A percentile compares a stretch with the other conserved stretches of the same genome.
Conservation (phyloP, 352 stramenopile species). For the Globisporangium radiosum region DNA sequence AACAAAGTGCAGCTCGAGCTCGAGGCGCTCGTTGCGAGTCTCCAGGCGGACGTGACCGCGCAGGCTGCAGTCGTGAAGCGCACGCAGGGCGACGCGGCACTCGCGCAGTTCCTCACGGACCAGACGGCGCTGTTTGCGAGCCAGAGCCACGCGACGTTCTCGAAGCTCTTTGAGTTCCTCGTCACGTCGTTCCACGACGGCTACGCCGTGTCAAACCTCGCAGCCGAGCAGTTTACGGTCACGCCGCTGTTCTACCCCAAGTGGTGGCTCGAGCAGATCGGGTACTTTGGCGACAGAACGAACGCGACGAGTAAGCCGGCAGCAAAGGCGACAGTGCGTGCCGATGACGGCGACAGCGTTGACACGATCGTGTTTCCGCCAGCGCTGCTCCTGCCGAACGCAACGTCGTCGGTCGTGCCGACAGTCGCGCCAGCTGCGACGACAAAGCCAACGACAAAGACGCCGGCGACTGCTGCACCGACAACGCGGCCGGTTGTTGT, state of each 20-base stretch:
- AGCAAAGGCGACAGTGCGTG: conserved; percentile 3
- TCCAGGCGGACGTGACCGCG: conserved; percentile 26
- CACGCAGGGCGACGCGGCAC: conserved; percentile 27
- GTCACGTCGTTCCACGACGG: conserved; percentile 80
- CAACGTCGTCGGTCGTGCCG: neutral
- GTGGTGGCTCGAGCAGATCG: conserved; percentile 77
- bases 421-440: conserved; percentile 2
- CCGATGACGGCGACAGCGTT: neutral
- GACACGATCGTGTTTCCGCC: conserved; percentile 6
- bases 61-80: conserved; percentile 33
- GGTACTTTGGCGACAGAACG: conserved; percentile 50
- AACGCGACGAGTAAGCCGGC: neutral
- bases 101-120: conserved; percentile 54
- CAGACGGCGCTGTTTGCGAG: conserved; percentile 43
- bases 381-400: neutral
- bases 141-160: conserved; percentile 44
- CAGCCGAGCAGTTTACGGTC: conserved; percentile 28
- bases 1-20: conserved; percentile 46
- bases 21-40: conserved; percentile 35
- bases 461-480: conserved; percentile 1
- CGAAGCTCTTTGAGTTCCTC: conserved; percentile 58
- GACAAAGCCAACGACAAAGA: conserved; percentile 1
- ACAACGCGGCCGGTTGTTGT: neutral
- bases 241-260: conserved; percentile 76
- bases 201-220: conserved; percentile 61